These are phyloP conservation scores for Yamadazyma aaseri DNA, from an alignment of 1,139 yeast genomes.

Conservation along the genomic window DNA sequence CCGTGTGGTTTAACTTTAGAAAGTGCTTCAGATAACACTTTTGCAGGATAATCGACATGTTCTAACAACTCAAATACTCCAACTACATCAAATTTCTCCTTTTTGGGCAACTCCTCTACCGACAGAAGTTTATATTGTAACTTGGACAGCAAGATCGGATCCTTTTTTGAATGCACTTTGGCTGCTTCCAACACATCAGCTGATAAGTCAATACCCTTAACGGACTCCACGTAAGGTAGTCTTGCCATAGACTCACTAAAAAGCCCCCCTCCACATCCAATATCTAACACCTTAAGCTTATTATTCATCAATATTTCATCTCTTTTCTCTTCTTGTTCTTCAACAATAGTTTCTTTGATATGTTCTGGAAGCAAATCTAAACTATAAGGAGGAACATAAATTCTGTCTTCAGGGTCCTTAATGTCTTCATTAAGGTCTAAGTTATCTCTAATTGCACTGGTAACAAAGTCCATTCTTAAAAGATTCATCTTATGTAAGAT, in stretches of 20 bases:
- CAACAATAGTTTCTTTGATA: conserved; percentile 45
- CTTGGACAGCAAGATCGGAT: conserved; percentile 57
- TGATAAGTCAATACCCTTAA: conserved; percentile 83
- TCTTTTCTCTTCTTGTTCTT: conserved; percentile 47
- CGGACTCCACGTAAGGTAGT: conserved; percentile 57
- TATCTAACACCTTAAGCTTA: conserved; percentile 64
- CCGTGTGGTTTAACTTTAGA: conserved; percentile 75
- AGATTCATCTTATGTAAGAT: conserved; percentile 93
- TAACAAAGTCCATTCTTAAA: conserved; percentile 82
- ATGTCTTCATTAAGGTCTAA: conserved; percentile 43
- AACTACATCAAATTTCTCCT: conserved; percentile 64
- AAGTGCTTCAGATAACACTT: conserved; percentile 67
- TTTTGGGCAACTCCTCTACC: conserved; percentile 53
- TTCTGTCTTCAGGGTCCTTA: conserved; percentile 41
- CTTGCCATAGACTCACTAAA: conserved; percentile 86
- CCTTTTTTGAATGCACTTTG: conserved; percentile 58
- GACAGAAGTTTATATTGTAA: conserved; percentile 60
- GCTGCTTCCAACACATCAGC: conserved; percentile 83
- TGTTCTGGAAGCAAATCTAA: conserved; percentile 60
- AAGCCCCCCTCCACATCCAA: conserved; percentile 98
- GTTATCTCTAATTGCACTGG: conserved; percentile 51
- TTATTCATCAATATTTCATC: conserved; percentile 33
- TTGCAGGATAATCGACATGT: conserved; percentile 84
- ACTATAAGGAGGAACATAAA: conserved; percentile 79
- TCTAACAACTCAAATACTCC: conserved; percentile 95